Percentiles rank a stretch among this genome's conserved stretches.
Conservation (phyloP, 2,329 filamentous ascomycete species). For the Venturia oleaginea region DNA sequence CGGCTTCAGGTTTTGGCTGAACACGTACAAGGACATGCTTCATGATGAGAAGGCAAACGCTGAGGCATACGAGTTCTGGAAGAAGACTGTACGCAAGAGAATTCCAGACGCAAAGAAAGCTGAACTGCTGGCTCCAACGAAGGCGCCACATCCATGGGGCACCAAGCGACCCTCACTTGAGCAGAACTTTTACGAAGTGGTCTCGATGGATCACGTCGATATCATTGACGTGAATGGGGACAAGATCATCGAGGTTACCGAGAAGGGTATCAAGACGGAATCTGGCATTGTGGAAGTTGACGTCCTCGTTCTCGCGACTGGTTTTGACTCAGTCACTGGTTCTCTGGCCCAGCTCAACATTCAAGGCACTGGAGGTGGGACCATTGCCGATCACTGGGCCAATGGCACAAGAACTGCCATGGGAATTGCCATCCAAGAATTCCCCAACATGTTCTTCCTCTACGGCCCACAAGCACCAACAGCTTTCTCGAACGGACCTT, state of each 20-base stretch:
- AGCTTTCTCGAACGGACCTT: constrained; percentile 41
- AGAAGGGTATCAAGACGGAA: constrained; percentile 20
- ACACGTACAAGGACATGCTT: constrained; percentile 29
- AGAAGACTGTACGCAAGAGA: constrained; percentile 21
- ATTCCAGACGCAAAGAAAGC: constrained; percentile 26
- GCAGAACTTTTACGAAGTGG: constrained; percentile 21
- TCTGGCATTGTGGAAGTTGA: constrained; percentile 22
- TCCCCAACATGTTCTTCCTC: constrained; percentile 24
- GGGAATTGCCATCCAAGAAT: constrained; percentile 12
- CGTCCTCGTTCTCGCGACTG: constrained; percentile 26
- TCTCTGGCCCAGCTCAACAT: constrained; percentile 29
- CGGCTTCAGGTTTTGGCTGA: constrained; percentile 31
- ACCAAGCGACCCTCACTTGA: constrained; percentile 19
- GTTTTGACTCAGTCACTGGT: constrained; percentile 34
- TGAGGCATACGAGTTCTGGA: constrained; percentile 28
- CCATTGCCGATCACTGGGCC: constrained; percentile 13
- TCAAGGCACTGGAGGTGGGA: constrained; percentile 17
- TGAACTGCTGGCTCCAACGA: constrained; percentile 19
- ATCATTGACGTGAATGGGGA: constrained; percentile 20
- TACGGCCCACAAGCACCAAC: constrained; percentile 35
- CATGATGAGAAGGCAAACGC: constrained; percentile 31
- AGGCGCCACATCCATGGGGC: constrained; percentile 20
- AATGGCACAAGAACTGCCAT: constrained; percentile 10
- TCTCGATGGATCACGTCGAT: constrained; percentile 22
- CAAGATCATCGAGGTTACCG: constrained; percentile 21